Base-by-base conservation (phyloP, 2,329 filamentous ascomycete genomes). In the Dactylellina parvicollis region DNA sequence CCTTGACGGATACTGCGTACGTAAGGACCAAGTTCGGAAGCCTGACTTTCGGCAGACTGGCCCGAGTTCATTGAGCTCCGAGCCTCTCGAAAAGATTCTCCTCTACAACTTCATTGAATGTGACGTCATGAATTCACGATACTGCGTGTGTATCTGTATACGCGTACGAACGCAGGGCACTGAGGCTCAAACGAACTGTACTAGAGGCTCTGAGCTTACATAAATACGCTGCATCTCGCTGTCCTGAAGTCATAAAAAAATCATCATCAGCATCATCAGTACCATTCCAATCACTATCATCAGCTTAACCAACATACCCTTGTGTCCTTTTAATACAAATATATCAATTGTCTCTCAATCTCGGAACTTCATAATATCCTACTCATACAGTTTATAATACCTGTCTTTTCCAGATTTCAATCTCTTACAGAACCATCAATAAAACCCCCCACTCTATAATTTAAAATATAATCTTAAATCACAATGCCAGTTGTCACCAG, bases 401-500 rank as follows among this genome's bases (percentile, higher is more conserved):
- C n/a, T n/a, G n/a, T n/a, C n/a, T n/a, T n/a, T n/a, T n/a, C n/a
- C n/a, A n/a, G n/a, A n/a, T n/a, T n/a, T n/a, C n/a, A n/a, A n/a
- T n/a, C n/a, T n/a, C n/a, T n/a, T n/a, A n/a, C n/a, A n/a, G n/a
- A n/a, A n/a, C n/a, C n/a, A n/a, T n/a, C n/a, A 62, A 80, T 80
- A 75, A 80, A n/a, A n/a, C n/a, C n/a, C n/a, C n/a, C n/a, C n/a
- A n/a, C n/a, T n/a, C 80, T 26, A 79, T 50, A n/a, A 65, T 70
- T 78, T 80, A 22, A 80, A 79, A 3, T 79, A 79, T 4, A 77
- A 77, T 16, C 18, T 77, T 12, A 78, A 80, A 5, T 76, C 0
- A 81, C 79, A 2, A 80, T 81, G 30, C 80, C 81, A 1, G 55
- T 80, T 10, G 79, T 80, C 0, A 76, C 70, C 2, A 80, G 79